Base-by-base conservation (phyloP, 1,284 basidiomycete genomes). In the Ustilago sp. region DNA sequence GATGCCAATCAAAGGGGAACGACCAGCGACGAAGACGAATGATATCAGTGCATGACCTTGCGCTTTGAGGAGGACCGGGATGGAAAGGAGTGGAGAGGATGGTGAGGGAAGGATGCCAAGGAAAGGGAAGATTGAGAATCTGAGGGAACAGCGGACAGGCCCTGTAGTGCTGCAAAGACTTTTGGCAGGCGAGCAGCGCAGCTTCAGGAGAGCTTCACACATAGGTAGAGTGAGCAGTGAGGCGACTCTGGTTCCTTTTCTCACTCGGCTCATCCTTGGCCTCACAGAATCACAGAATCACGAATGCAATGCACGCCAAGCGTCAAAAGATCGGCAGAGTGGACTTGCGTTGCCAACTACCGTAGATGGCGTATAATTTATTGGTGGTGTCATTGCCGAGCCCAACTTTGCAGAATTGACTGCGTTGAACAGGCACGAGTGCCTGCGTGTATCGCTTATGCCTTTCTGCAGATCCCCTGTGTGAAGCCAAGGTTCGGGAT, bases 221-320 rank as follows among this genome's bases (percentile, higher is more conserved):
- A 48, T 2, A 50, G 48, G n/a, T 23, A 13, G 15, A 32, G 28
- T 4, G n/a, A 50, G 13, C 28, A 50, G 48, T 9, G 15, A 50
- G 48, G 48, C 23, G 7, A 3, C 8, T 32, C 11, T 39, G 3
- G 19, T 28, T 38, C 32, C 34, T 9, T 48, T 19, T 43, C 28
- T 52, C 19, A 17, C n/a, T 53, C 51, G 51, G 17, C 51, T 35
- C 43, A 45, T n/a, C 11, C 11, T 17, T 45, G n/a, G n/a, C n/a
- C 17, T 19, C n/a, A 19, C 23, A 28, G 23, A 23, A 23, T 23
- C 23, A 23, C 23, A 23, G 23, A 28, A 28, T 28, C 23, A 39
- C 11, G 48, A 41, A 38, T 48, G 45, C 23, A 54, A 38, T 63
- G 62, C 62, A 58, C 45, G 62, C 62, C 62, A 63, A 63, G 62